These are phyloP conservation scores for Xylariaceae sp. DNA, from an alignment of 2,329 filamentous ascomycete genomes.

Conservation along the genomic window DNA sequence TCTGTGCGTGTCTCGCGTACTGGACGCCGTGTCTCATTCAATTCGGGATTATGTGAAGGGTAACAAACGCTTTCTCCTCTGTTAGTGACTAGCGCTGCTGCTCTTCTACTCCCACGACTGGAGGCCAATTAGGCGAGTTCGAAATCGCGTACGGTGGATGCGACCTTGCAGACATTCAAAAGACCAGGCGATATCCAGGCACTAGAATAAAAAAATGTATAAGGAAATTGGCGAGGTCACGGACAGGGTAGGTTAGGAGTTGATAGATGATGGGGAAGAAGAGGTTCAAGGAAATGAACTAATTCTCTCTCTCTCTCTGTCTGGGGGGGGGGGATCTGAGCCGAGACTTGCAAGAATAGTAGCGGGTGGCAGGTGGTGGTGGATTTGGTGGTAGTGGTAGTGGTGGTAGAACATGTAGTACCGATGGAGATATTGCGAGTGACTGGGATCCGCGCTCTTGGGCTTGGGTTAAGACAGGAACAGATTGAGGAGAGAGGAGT, in stretches of 20 bases:
- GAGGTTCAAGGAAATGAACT: conserved; percentile 8
- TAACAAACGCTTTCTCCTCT: conserved; percentile 4
- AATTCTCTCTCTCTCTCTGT: conserved; percentile 11
- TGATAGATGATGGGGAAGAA: conserved; percentile 1
- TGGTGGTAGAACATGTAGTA: neutral
- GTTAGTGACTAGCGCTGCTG: conserved; percentile 17
- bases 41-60: conserved; percentile 9
- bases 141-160: conserved; percentile 28
- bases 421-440: neutral
- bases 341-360: conserved; percentile 27
- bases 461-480: neutral
- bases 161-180: conserved; percentile 33
- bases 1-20: neutral
- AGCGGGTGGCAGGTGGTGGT: conserved; percentile 9
- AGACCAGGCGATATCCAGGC: conserved; percentile 17
- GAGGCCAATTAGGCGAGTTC: conserved; percentile 30
- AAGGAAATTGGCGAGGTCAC: conserved; percentile 3
- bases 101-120: conserved; percentile 21
- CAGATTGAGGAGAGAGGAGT: neutral
- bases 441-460: conserved; percentile 1
- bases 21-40: conserved; percentile 5
- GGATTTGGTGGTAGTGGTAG: neutral
- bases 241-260: neutral
- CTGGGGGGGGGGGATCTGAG: conserved; percentile 14
- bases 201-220: conserved; percentile 5